Evolutionary conservation across 768 basidiomycete species (phyloP).

Genomic region (Multifurca ochricompacta): DNA sequence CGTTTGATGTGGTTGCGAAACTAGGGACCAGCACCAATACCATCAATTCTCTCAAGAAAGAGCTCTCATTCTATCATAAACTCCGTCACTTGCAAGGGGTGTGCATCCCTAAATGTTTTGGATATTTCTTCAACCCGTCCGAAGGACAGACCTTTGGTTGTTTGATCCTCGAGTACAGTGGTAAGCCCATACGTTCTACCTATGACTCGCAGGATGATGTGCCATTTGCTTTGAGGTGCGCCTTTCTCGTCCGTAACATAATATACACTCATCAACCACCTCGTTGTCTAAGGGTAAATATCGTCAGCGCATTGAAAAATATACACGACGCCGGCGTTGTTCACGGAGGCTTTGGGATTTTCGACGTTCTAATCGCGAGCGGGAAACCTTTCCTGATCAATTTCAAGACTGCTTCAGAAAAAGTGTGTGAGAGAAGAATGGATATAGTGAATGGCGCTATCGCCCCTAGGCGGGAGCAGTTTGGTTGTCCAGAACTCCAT

Average conservation of each 20-base stretch:
- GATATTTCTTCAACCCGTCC: conserved; percentile 4
- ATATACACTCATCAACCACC: not conserved
- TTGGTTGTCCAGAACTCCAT: conserved; percentile 9
- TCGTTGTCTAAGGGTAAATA: not conserved
- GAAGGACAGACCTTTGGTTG: conserved; percentile 3
- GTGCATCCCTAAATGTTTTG: conserved; percentile 9
- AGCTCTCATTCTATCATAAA: conserved; percentile 6
- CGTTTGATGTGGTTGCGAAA: conserved; percentile 11
- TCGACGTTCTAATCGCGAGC: not conserved
- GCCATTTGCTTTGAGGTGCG: conserved; percentile 4
- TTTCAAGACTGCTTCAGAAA: conserved; percentile 6
- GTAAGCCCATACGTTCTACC: conserved; percentile 5
- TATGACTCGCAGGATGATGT: conserved; percentile 2
- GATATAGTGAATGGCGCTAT: conserved; percentile 6
- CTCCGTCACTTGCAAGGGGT: conserved; percentile 5
- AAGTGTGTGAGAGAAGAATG: not conserved
- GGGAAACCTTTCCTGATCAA: conserved; percentile 11
- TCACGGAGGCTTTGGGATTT: conserved; percentile 1
- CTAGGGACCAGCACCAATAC: not conserved
- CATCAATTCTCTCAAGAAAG: conserved; percentile 1
- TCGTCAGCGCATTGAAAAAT: not conserved
- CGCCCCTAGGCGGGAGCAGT: conserved; percentile 6
- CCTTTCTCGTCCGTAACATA: not conserved
- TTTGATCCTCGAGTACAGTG: conserved; percentile 8
- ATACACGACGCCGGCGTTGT: conserved; percentile 10